Evolutionary conservation across 345 rosid species (phyloP).

Genomic region (Brassica rapa): DNA sequence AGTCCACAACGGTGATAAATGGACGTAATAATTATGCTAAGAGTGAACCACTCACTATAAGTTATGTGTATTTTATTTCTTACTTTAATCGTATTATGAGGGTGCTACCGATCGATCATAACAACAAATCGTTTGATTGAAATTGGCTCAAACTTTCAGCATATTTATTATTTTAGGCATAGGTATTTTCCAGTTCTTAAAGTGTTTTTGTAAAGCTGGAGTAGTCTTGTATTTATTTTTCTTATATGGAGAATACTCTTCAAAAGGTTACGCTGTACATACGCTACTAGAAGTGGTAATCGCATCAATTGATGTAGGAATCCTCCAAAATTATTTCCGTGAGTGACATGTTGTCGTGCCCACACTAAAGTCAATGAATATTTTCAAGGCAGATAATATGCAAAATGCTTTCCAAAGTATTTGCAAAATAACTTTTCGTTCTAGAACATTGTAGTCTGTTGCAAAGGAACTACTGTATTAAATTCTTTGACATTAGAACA

Average conservation of each 20-base stretch:
- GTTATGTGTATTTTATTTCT: neutral
- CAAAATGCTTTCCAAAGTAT: conserved; percentile 28
- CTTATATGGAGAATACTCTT: conserved; percentile 5
- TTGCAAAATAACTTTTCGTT: conserved; percentile 15
- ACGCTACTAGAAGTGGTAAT: conserved; percentile 32
- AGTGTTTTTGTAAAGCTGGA: conserved; percentile 8
- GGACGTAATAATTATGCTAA: neutral
- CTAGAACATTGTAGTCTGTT: neutral
- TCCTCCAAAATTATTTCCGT: conserved; percentile 17
- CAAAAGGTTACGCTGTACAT: conserved; percentile 23
- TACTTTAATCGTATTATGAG: neutral
- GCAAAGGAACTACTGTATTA: neutral
- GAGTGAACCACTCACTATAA: neutral
- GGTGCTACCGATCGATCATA: neutral
- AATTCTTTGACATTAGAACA: neutral
- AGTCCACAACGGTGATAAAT: neutral
- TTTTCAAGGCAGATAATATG: neutral
- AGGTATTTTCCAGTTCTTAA: neutral
- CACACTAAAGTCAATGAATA: conserved; percentile 32
- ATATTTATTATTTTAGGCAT: neutral
- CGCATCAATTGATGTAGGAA: conserved; percentile 27
- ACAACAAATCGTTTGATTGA: neutral
- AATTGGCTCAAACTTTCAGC: neutral
- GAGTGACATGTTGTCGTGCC: conserved; percentile 24
- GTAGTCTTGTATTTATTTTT: neutral